These are phyloP conservation scores for Phytophthora brassicae DNA, from an alignment of 352 stramenopile genomes.

Conservation along the genomic window DNA sequence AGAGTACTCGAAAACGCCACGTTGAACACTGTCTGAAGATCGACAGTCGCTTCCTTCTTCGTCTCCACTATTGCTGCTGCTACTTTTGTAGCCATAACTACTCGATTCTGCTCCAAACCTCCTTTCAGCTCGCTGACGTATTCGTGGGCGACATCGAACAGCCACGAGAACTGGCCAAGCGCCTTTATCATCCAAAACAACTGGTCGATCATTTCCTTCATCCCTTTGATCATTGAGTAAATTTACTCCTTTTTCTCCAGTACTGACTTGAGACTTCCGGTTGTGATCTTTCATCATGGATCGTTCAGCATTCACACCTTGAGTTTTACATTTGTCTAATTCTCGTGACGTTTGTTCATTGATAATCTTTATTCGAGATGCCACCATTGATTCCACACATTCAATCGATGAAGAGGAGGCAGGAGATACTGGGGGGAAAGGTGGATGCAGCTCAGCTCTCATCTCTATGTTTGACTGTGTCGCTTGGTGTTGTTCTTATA, in stretches of 20 bases:
- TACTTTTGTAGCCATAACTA: constrained; percentile 5
- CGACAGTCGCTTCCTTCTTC: constrained; percentile 1
- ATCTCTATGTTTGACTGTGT: constrained; percentile 7
- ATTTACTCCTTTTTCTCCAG: background rate
- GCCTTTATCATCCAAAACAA: background rate
- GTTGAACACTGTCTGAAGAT: constrained; percentile 18
- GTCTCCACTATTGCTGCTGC: constrained; percentile 18
- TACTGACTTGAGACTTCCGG: background rate
- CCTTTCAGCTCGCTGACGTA: constrained; percentile 14
- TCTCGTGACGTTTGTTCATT: background rate
- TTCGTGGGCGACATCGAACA: constrained; percentile 53
- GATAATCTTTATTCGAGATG: background rate
- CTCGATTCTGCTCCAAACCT: constrained; percentile 11
- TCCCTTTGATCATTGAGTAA: background rate
- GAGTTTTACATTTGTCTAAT: background rate
- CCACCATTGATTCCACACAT: background rate
- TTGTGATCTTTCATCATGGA: background rate
- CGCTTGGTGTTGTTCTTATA: constrained; percentile 2
- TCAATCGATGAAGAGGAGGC: constrained; percentile 23
- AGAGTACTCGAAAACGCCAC: constrained; percentile 35
- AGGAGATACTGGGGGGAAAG: constrained; percentile 9
- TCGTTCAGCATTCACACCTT: background rate
- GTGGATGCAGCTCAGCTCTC: constrained; percentile 4
- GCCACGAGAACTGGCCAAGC: constrained; percentile 49
- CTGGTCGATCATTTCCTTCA: background rate